These are phyloP conservation scores for Kwoniella dejecticola DNA, from an alignment of 768 basidiomycete genomes.

Conservation along the genomic window DNA sequence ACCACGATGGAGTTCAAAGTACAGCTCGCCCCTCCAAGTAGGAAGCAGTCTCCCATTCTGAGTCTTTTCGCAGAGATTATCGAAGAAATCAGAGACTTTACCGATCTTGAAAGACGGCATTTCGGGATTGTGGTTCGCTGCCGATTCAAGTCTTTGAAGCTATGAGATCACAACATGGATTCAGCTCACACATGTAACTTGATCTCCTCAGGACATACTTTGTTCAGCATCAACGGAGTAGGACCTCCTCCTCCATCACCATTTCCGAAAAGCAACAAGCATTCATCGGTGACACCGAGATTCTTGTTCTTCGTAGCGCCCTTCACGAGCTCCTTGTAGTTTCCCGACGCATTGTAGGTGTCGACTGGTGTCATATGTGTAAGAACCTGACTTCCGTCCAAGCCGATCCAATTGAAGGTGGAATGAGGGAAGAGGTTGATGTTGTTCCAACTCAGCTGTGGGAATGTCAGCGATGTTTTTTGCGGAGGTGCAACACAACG, in stretches of 20 bases:
- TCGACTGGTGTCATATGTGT: constrained; percentile 96
- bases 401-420: constrained; percentile 81
- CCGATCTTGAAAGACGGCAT: constrained; percentile 73
- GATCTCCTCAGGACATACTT: constrained; percentile 59
- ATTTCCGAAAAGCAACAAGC: constrained; percentile 89
- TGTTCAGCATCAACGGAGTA: constrained; percentile 76
- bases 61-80: constrained; percentile 65
- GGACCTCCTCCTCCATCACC: constrained; percentile 73
- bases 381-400: constrained; percentile 87
- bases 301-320: constrained; percentile 15
- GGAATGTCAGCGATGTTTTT: no score
- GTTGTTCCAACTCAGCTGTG: constrained; percentile 22
- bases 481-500: not conserved
- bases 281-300: constrained; percentile 56
- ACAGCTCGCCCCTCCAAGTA: constrained; percentile 86
- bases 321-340: constrained; percentile 15
- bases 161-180: constrained; percentile 23
- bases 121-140: constrained; percentile 15
- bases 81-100: constrained; percentile 75
- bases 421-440: constrained; percentile 91
- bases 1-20: constrained; percentile 69
- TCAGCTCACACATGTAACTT: not conserved
- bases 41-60: constrained; percentile 71
- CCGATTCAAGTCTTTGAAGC: constrained; percentile 63
- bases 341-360: constrained; percentile 77